These are phyloP conservation scores for Collybia sp. DNA, from an alignment of 768 basidiomycete genomes.

Conservation along the genomic window DNA sequence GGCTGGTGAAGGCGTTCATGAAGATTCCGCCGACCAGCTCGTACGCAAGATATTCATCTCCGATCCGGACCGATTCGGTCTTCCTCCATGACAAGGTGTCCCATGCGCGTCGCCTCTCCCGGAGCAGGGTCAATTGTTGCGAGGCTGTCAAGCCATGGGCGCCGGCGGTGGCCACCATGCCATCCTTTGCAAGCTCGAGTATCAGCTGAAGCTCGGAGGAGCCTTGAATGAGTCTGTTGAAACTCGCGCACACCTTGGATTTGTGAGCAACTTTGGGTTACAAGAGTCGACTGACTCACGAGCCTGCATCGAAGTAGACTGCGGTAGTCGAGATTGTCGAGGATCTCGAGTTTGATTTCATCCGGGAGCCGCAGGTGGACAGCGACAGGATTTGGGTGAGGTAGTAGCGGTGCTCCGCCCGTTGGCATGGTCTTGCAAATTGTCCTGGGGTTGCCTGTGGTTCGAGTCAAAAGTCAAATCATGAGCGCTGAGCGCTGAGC, in stretches of 20 bases:
- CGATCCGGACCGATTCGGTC: conserved; percentile 4
- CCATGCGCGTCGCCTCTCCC: conserved; percentile 19
- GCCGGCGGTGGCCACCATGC: conserved; percentile 20
- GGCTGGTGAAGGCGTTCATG: conserved; percentile 30
- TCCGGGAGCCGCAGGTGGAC: too few species aligned
- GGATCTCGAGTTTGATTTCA: too few species aligned
- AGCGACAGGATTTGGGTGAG: too few species aligned
- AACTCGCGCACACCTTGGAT: conserved; percentile 24
- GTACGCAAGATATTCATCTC: conserved; percentile 35
- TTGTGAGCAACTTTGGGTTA: too few species aligned
- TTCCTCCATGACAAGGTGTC: conserved; percentile 14
- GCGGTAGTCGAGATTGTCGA: too few species aligned
- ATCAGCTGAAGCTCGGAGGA: conserved; percentile 29
- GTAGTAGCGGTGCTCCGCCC: too few species aligned
- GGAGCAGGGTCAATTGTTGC: conserved; percentile 15
- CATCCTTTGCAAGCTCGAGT: conserved; percentile 33
- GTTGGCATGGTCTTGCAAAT: too few species aligned
- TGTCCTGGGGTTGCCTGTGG: too few species aligned
- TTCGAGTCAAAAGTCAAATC: too few species aligned
- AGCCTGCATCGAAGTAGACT: too few species aligned
- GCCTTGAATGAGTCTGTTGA: conserved; percentile 12
- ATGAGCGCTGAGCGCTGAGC: too few species aligned
- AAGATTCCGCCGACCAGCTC: conserved; percentile 60
- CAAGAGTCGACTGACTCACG: too few species aligned
- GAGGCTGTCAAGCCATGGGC: conserved; percentile 4